Evolutionary conservation across 352 stramenopile species (phyloP), one percentile per base, ranked within the genome.

Genomic region (Phytophthora pistaciae): DNA sequence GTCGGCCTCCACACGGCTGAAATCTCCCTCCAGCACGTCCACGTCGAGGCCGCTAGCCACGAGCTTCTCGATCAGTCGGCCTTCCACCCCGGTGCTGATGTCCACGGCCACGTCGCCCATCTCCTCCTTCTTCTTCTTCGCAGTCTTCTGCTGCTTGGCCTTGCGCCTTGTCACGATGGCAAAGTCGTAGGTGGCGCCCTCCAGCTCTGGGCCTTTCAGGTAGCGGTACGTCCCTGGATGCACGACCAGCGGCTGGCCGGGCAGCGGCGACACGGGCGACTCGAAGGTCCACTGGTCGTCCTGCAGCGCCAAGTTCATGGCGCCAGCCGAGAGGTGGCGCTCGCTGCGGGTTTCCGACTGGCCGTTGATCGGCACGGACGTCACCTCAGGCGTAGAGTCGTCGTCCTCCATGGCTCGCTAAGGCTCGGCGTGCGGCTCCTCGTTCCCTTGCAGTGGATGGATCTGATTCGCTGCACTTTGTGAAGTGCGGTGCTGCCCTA

Each of bases 21-120:
- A 91, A 53, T 91, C 86, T 61, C 84, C 84, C 67, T 93, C 86
- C 27, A 93, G 80, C 29, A 91, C 75, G 56, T 93, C 84, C 9
- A 93, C 86, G 52, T 93, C 83, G 23, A 93, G 64, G 13, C 88
- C 88, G 27, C 88, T 84, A 20, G 74, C 76, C 3, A 90, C 83
- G 8, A 95, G 74, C 25, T 83, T 79, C 60, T 93, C 80, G 29
- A 93, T 77, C n/a, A 93, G 56, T 18, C 54, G 68, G 13, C 66
- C 64, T 68, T 91, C 79, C 14, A 82, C 63, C 25, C 48, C 66
- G 5, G 52, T 36, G 33, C 44, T 66, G 18, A 73, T 73, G 25
- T 82, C 66, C 33, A 72, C 59, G 0, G 59, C 36, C 25, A 74
- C 67, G 21, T 79, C 67, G 18, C 38, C 50, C 20, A 62, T 61